These are phyloP conservation scores for Monosporozyma servazzii DNA, from an alignment of 805 yeast genomes.

Conservation along the genomic window DNA sequence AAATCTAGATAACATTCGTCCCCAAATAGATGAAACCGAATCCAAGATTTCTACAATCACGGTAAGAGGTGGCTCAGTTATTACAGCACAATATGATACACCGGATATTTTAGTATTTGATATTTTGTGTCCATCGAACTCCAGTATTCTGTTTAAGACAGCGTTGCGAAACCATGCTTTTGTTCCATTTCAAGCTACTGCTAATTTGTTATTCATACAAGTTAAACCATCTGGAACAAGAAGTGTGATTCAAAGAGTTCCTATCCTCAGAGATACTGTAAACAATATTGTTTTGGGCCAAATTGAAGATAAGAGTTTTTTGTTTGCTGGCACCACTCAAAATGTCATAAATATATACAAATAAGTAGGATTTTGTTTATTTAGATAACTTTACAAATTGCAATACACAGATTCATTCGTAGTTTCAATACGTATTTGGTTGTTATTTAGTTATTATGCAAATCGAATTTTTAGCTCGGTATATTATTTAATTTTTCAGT, in stretches of 20 bases:
- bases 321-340: not conserved
- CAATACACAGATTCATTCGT: not conserved
- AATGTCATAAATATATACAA: constrained; percentile 2
- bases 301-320: not conserved
- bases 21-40: not conserved
- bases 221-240: constrained; percentile 1
- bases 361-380: not conserved
- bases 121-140: constrained; percentile 7
- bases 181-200: constrained; percentile 13
- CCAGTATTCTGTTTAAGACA: constrained; percentile 8
- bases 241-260: not conserved
- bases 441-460: not conserved
- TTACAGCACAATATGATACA: constrained; percentile 12
- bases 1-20: constrained; percentile 4
- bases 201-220: constrained; percentile 13
- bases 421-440: not conserved
- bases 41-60: constrained; percentile 1
- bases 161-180: constrained; percentile 4
- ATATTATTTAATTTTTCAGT: not conserved
- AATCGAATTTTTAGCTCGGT: not conserved
- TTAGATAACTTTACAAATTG: too few relatives aligned
- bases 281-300: not conserved
- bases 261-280: not conserved
- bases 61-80: constrained; percentile 9
- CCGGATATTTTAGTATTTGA: constrained; percentile 16